Evolutionary conservation across 2,329 filamentous ascomycete species (phyloP), one percentile per base, ranked within the genome.

Genomic region (Sporothrix sp.): DNA sequence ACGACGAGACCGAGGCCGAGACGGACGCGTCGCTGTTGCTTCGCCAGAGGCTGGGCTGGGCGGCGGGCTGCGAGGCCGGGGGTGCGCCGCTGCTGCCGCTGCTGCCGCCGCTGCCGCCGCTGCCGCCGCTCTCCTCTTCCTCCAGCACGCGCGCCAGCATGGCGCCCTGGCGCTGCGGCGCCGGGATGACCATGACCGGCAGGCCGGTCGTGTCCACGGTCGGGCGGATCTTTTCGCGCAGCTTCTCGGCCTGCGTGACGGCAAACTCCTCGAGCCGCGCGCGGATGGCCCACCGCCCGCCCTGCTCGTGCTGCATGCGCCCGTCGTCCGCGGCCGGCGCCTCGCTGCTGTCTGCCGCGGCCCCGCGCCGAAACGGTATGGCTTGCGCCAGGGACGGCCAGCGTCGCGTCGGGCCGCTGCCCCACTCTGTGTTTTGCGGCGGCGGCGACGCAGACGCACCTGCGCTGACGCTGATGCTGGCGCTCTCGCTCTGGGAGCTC

Each of bases 261-360:
- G 79, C 78, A 57, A 82, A 82, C 43, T 81, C 74, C 53, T 84
- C 80, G 1, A 83, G 60, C 13, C 78, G 71, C 9, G 68, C 68
- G 30, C 71, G 72, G 9, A 83, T 58, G 58, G 82, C 78, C 79
- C 79, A 82, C 37, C 71, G 65, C 51, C 51, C 57, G 44, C 38
- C 45, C 2, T 56, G 56, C 25, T 56, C 57, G 35, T 50, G 53
- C 16, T 45, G 48, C 8, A 55, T 20, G 14, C 33, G 42, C 7
- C 39, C 32, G 11, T 48, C 48, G 5, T 30, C 33, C 4, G 16
- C 28, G 11, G 43, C 33, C 20, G 21, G 8, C 8, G 25, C 16
- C 3, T 44, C 50, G 46, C 18, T 25, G 18, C 39, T 25, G 9
- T 39, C 48, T 14, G 43, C 9, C 10, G 33, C 33, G 1, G 28